Evolutionary conservation across 192 early-diverging fungal genomes (phyloP).

Genomic region (Entomortierella parvispora): DNA sequence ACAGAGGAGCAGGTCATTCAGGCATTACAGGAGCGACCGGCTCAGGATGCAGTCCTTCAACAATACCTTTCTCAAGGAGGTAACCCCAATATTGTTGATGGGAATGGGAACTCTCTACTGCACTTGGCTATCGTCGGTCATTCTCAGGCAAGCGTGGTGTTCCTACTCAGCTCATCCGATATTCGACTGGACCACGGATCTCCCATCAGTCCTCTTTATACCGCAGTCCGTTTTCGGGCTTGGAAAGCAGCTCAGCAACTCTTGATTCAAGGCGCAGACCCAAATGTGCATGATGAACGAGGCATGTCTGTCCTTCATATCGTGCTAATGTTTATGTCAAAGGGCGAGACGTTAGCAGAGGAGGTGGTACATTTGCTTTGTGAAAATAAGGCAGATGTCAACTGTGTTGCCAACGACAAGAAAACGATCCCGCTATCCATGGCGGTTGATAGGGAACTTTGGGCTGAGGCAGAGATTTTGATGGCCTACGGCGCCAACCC

Average conservation of each 20-base stretch:
- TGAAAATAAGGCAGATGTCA: conserved; percentile 48
- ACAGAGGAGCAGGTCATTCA: conserved; percentile 42
- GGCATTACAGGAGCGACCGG: conserved; percentile 32
- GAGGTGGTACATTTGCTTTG: conserved; percentile 49
- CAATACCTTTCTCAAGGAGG: conserved; percentile 32
- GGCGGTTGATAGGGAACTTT: conserved; percentile 46
- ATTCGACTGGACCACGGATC: conserved; percentile 46
- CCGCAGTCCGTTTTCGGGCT: conserved; percentile 40
- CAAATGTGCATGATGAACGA: conserved; percentile 48
- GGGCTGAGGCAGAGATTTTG: conserved; percentile 50
- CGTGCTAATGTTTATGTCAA: conserved; percentile 41
- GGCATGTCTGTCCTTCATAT: conserved; percentile 40
- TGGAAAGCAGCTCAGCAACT: conserved; percentile 52
- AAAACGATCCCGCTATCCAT: conserved; percentile 38
- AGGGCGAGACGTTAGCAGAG: conserved; percentile 48
- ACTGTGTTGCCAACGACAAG: conserved; percentile 44
- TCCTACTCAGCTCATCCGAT: conserved; percentile 40
- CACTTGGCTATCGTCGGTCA: conserved; percentile 49
- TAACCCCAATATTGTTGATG: conserved; percentile 49
- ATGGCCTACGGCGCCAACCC: conserved; percentile 54
- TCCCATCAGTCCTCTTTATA: conserved; percentile 47
- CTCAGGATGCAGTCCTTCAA: conserved; percentile 39
- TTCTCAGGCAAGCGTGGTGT: conserved; percentile 45
- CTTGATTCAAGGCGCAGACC: conserved; percentile 42
- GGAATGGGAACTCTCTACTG: conserved; percentile 34